phyloP scores from a whole-genome alignment of 2,329 filamentous ascomycete genomes.

The Aspergillus puulaauensis region DNA sequence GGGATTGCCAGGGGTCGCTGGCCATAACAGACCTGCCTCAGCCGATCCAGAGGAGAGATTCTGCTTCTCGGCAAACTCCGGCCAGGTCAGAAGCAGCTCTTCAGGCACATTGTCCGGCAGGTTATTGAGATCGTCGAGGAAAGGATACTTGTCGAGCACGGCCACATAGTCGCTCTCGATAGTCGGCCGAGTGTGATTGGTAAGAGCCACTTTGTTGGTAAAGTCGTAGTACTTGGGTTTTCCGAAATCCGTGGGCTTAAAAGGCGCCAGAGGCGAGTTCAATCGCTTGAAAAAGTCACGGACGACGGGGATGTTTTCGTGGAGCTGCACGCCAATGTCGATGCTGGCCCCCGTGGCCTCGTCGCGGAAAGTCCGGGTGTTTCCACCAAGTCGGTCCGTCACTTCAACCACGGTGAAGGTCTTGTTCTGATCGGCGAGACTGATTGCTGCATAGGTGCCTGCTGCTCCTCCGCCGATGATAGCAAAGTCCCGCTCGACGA shows the following conservation, averaged over 20 bases:
- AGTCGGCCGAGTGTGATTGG: slow-evolving; percentile 13
- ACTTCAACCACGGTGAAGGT: slow-evolving; percentile 28
- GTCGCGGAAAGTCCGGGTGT: slow-evolving; percentile 26
- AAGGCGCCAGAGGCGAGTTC: slow-evolving; percentile 12
- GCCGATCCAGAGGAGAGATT: neutral
- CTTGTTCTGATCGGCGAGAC: slow-evolving; percentile 24
- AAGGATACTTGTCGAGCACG: slow-evolving; percentile 4
- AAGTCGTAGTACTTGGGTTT: slow-evolving; percentile 1
- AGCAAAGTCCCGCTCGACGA: slow-evolving; percentile 18
- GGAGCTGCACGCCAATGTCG: slow-evolving; percentile 30
- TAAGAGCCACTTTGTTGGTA: neutral
- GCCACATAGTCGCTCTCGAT: slow-evolving; percentile 13
- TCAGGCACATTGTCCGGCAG: slow-evolving; percentile 14
- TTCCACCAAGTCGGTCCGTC: slow-evolving; percentile 25
- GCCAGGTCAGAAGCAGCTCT: slow-evolving; percentile 4
- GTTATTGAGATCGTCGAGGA: slow-evolving; percentile 8
- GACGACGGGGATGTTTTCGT: slow-evolving; percentile 20
- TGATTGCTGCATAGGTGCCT: slow-evolving; percentile 31
- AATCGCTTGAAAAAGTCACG: slow-evolving; percentile 25
- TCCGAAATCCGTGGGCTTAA: neutral
- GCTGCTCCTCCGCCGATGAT: slow-evolving; percentile 32
- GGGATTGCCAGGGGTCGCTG: neutral
- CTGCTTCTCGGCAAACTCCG: neutral
- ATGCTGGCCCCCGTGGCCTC: slow-evolving; percentile 17
- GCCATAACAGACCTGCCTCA: neutral